Evolutionary conservation across 2,329 filamentous ascomycete genomes (phyloP).

Genomic region (Allantophomopsis cytisporea): DNA sequence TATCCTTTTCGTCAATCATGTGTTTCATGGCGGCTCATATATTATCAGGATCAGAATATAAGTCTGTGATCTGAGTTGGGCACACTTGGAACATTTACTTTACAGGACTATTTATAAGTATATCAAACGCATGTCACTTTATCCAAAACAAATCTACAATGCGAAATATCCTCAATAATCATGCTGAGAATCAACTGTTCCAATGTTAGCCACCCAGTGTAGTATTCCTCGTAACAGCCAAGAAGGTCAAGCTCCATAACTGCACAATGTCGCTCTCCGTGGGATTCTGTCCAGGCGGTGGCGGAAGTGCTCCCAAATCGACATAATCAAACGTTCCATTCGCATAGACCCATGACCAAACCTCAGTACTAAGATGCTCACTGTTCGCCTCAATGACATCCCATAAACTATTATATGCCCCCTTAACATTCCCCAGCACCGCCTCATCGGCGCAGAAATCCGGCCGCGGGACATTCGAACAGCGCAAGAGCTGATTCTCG

Average conservation of each 20-base stretch:
- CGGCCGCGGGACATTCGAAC: conserved; percentile 19
- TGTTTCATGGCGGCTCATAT: too few relatives aligned
- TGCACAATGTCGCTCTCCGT: conserved; percentile 39
- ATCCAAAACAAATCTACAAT: too few relatives aligned
- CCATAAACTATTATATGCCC: conserved; percentile 47
- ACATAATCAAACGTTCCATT: conserved; percentile 30
- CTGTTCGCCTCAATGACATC: conserved; percentile 42
- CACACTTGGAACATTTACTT: too few relatives aligned
- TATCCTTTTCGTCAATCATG: too few relatives aligned
- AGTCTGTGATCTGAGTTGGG: too few relatives aligned
- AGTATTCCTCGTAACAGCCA: conserved; percentile 32
- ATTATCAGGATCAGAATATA: background rate
- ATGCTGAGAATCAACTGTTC: too few relatives aligned
- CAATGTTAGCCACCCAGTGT: too few relatives aligned
- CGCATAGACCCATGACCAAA: conserved; percentile 48
- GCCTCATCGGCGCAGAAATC: conserved; percentile 33
- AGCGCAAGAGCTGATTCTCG: conserved; percentile 40
- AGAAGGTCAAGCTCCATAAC: conserved; percentile 43
- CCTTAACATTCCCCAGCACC: conserved; percentile 29
- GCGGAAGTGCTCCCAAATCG: conserved; percentile 34
- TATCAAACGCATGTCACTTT: too few relatives aligned
- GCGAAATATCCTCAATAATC: background rate
- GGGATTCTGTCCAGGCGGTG: conserved; percentile 27
- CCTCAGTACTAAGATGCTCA: conserved; percentile 37
- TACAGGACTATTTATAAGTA: too few relatives aligned